Evolutionary conservation across 176 grass and related monocot genomes (phyloP), one percentile per base, ranked within the genome.

Genomic region (Urochloa ruziziensis): DNA sequence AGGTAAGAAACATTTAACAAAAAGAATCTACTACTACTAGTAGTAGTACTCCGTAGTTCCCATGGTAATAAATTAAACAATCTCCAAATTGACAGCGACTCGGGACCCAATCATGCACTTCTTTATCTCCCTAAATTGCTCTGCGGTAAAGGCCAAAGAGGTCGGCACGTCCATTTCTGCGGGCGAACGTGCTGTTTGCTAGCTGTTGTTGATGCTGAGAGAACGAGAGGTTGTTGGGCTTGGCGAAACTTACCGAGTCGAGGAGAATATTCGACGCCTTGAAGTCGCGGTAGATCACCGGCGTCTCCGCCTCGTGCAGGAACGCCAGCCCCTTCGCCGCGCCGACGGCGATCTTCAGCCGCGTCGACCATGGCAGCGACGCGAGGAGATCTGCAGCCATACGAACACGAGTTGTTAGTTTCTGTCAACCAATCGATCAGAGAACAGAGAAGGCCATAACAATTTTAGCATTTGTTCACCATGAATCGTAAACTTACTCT

Each of bases 251-350:
- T 87, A 96, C 94, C 72, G 80, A 89, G 49, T 93, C 88, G 23
- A 96, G 80, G 0, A 96, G 77, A 61, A 96, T 85, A 51, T 96
- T 96, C 16, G 94, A 96, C 6, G 91, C 83, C 83, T 96, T 96
- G 88, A 96, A 93, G 56, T 96, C 94, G 4, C 91, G 85, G 86
- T 96, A 96, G 75, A 96, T 96, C 17, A 96, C 73, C 19, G 92
- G 90, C 65, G 88, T 90, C 57, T 98, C 88, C 0, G 95, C 86
- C 69, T 88, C 95, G 64, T 98, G 95, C 29, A 98, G 87, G 73
- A 98, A 95, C 1, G 95, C 88, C 9, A 98, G 89, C 14, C 95
- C 95, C 63, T 98, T 98, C 16, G 95, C 95, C 19, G 95, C 90
- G 53, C 89, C 90, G 32, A 95, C 89, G 21, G 92, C 95, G 68